Evolutionary conservation across 805 yeast genomes (phyloP), one percentile per base, ranked within the genome.

Genomic region (Wickerhamomyces chaumierensis): DNA sequence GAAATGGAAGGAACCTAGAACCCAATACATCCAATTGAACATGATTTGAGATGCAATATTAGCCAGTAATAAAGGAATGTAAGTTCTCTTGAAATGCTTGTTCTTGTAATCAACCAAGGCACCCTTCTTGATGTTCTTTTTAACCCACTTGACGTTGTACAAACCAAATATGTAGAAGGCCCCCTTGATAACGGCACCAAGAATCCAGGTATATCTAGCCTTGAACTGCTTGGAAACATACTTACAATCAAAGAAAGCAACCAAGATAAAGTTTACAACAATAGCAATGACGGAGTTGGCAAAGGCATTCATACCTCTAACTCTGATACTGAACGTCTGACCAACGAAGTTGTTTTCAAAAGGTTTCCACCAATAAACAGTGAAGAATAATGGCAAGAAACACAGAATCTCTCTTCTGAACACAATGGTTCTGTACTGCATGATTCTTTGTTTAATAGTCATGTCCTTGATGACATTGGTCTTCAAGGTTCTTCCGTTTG

Each of bases 21-120:
- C 45, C 58, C 58, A 54, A 36, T 45, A 51, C 18, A 48, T 36
- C 55, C 56, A 52, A 31, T 51, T 48, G 42, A 50, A 51, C 3
- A 44, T 37, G 9, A 47, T 39, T 40, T 54, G 57, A 32, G 40
- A 42, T 3, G 47, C 44, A 18, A 51, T 43, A 18, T 47, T 52
- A 40, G 50, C 52, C 9, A 52, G 29, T 33, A 47, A 50, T 20
- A 49, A 42, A 6, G 57, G 57, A 19, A 52, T 41, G 36, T 38
- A 52, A 3, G 49, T 19, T 27, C 36, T 47, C 18, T 37, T 35
- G 33, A 43, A 54, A 17, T 42, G 33, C 8, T 43, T 36, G n/a
- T 40, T 48, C 3, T 36, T 18, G 52, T 52, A 54, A 34, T 54
- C 57, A 3, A 54, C 33, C 20, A 43, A 39, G 9, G 7, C 5